Evolutionary conservation across 2,329 filamentous ascomycete genomes (phyloP).

Genomic region (Aspergillus jensenii): DNA sequence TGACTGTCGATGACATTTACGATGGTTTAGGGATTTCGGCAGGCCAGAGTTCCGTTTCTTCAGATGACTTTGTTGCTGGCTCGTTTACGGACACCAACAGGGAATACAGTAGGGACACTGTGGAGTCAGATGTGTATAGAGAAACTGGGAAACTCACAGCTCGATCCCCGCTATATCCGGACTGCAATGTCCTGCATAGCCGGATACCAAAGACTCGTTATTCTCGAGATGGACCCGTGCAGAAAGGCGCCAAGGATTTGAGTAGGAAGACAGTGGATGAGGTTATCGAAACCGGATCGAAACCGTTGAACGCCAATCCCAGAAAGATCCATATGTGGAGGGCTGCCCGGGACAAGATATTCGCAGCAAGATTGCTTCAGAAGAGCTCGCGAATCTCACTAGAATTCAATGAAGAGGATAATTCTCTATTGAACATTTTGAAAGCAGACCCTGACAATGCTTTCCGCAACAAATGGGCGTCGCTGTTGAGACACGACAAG

Average conservation of each 20-base stretch:
- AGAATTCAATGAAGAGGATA: slow-evolving; percentile 16
- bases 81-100: background rate
- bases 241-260: background rate
- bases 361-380: slow-evolving; percentile 20
- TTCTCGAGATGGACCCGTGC: background rate
- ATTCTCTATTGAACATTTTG: slow-evolving; percentile 22
- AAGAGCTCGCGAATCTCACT: background rate
- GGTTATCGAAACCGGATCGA: slow-evolving; percentile 18
- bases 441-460: slow-evolving; percentile 19
- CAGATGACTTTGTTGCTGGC: background rate
- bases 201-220: background rate
- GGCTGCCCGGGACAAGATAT: slow-evolving; percentile 22
- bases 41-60: background rate
- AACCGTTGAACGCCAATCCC: slow-evolving; percentile 17
- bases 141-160: background rate
- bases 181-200: background rate
- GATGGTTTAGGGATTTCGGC: slow-evolving; percentile 1
- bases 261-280: slow-evolving; percentile 21
- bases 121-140: background rate
- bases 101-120: background rate
- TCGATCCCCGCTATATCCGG: background rate
- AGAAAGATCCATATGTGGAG: slow-evolving; percentile 22
- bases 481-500: slow-evolving; percentile 21
- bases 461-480: slow-evolving; percentile 32
- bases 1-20: background rate